Percentiles rank a stretch among this genome's conserved stretches.
Conservation (phyloP, 768 basidiomycete species). For the Mycena filopes region DNA sequence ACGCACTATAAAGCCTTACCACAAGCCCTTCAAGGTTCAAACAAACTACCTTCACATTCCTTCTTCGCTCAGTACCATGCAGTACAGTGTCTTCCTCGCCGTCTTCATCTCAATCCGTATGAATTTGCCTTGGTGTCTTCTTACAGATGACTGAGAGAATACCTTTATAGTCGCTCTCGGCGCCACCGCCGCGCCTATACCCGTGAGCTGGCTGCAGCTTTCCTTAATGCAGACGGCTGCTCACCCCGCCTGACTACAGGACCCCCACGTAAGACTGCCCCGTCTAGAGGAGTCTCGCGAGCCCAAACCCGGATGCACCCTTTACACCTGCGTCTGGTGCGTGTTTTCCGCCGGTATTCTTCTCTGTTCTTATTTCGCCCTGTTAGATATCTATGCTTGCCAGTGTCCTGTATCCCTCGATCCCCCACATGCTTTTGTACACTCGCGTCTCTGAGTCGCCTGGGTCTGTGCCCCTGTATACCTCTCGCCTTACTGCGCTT, state of each 20-base stretch:
- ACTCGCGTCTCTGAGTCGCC: too few species aligned
- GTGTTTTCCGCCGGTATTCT: neutral
- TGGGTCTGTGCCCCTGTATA: too few species aligned
- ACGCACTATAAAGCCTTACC: neutral
- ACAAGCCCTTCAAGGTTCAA: too few species aligned
- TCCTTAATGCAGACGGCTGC: too few species aligned
- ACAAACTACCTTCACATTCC: neutral
- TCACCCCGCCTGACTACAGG: neutral
- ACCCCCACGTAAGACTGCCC: neutral
- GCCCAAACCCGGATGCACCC: neutral
- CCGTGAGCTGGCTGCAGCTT: too few species aligned
- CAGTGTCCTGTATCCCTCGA: too few species aligned
- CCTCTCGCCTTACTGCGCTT: too few species aligned
- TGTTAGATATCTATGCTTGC: too few species aligned
- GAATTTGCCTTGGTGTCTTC: neutral
- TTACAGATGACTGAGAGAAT: neutral
- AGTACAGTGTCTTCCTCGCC: neutral
- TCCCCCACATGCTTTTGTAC: too few species aligned
- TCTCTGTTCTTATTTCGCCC: too few species aligned
- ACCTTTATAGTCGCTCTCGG: neutral
- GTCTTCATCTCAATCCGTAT: neutral
- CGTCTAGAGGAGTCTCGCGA: neutral
- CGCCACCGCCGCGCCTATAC: neutral
- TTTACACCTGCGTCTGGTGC: neutral
- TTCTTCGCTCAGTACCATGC: neutral